Evolutionary conservation across 805 yeast species (phyloP), one percentile per base, ranked within the genome.

Genomic region (Grigorovia jiainica): DNA sequence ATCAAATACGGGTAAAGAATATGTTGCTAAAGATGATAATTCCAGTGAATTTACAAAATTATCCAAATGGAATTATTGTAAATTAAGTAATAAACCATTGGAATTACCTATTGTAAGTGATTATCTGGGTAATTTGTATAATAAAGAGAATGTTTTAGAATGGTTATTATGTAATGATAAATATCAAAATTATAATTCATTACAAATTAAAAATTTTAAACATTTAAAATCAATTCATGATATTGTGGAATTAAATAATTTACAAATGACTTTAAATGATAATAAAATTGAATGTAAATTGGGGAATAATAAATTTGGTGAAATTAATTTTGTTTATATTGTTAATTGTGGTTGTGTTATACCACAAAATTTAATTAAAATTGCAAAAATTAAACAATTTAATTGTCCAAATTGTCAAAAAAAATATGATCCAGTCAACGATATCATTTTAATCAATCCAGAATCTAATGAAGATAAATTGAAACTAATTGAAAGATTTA

Each of bases 31-130:
- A 9, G 50, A 54, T 34, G 54, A 52, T 19, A 42, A 47, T 15
- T 21, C 46, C 19, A 38, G 40, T 23, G 53, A 46, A 16, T 57
- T 58, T 47, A 50, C 52, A 38, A 36, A 43, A 9, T 46, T 49
- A 3, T 65, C 65, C 3, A 43, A 56, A 19, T 73, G 79, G 68
- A 61, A 58, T 11, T 66, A 63, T 5, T 84, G 94, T 54, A 57
- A 63, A 5, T 44, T 69, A 30, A 70, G 67, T 20, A 72, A 52
- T 34, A 67, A 56, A 43, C 67, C 48, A 49, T 65, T 85, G 16
- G 47, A 50, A n/a, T 52, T 52, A 5, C 82, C 81, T 0, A 62
- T 84, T 1, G 81, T 82, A 1, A 72, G 85, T 27, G 95, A 87
- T 58, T 79, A 68, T 54, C 63, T 63, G 39, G 96, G 96, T 0